Evolutionary conservation across 2,329 filamentous ascomycete species (phyloP).

Genomic region (Periconia macrospinosa): DNA sequence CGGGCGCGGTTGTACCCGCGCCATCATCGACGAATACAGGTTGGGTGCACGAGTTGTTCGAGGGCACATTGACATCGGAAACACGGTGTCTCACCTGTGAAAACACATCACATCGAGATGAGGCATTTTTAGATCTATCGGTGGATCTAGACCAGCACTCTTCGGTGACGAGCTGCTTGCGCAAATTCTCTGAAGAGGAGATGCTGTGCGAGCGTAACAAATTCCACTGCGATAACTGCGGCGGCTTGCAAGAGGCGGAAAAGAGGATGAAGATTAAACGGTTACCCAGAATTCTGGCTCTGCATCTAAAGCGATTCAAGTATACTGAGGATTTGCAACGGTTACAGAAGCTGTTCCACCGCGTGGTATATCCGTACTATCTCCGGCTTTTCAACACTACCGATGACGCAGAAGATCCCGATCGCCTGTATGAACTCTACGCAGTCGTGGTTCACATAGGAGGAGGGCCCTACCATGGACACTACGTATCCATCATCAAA

Average conservation of each 20-base stretch:
- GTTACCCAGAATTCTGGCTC: constrained; percentile 83
- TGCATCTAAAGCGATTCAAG: constrained; percentile 97
- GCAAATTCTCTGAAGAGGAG: constrained; percentile 96
- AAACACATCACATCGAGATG: constrained; percentile 90
- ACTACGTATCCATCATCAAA: constrained; percentile 98
- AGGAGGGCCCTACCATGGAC: constrained; percentile 93
- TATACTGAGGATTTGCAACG: constrained; percentile 95
- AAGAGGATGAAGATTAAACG: constrained; percentile 99
- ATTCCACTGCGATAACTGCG: constrained; percentile 97
- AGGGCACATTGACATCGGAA: constrained; percentile 91
- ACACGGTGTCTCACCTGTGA: constrained; percentile 96
- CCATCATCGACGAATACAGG: constrained; percentile 47
- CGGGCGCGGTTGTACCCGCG: constrained; percentile 21
- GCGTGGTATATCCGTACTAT: constrained; percentile 96
- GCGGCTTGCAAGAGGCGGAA: constrained; percentile 93
- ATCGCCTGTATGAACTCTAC: constrained; percentile 93
- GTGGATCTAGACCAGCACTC: constrained; percentile 95
- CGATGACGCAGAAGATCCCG: constrained; percentile 89
- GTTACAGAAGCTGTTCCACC: constrained; percentile 93
- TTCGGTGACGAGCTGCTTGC: constrained; percentile 91
- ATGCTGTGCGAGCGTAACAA: constrained; percentile 98
- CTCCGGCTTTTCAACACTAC: constrained; percentile 97
- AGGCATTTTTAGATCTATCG: constrained; percentile 92
- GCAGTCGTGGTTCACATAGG: constrained; percentile 97
- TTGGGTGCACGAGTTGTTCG: constrained; percentile 97